Evolutionary conservation across 305 asterid genomes (phyloP).

Genomic region (Plantago lanceolata): DNA sequence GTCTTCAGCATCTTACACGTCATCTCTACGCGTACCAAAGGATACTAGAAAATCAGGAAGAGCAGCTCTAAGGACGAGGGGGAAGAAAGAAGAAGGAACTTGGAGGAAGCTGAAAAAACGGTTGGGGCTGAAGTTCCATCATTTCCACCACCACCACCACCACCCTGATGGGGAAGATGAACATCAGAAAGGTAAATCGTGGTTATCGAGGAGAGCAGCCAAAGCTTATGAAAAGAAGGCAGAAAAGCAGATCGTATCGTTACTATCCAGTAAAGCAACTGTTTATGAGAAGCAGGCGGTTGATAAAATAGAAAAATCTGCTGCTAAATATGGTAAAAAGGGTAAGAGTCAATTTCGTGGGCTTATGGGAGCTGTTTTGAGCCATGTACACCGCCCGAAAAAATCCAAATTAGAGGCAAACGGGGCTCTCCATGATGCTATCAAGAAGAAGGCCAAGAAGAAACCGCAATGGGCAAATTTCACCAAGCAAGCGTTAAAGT

Average conservation of each 20-base stretch:
- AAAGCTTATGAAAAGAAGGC: not conserved
- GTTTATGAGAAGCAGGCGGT: not conserved
- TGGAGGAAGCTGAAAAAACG: conserved; percentile 60
- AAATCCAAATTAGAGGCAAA: conserved; percentile 21
- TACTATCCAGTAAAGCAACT: too few species aligned
- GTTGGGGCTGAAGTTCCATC: conserved; percentile 49
- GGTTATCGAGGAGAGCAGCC: conserved; percentile 23
- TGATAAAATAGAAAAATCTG: conserved; percentile 39
- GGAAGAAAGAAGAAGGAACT: conserved; percentile 34
- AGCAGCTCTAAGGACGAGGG: conserved; percentile 24
- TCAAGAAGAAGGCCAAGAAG: conserved; percentile 31
- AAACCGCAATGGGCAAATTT: conserved; percentile 26
- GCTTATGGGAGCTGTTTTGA: conserved; percentile 45
- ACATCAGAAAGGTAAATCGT: conserved; percentile 26
- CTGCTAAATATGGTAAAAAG: conserved; percentile 27
- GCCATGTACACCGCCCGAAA: conserved; percentile 45
- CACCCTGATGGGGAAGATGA: conserved; percentile 21
- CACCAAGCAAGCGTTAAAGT: conserved; percentile 14
- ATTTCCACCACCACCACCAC: conserved; percentile 40
- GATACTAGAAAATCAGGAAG: conserved; percentile 20
- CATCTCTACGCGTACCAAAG: conserved; percentile 17
- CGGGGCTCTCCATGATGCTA: conserved; percentile 26
- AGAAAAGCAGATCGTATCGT: conserved; percentile 9
- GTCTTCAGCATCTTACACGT: conserved; percentile 25
- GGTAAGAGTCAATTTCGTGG: conserved; percentile 36